Conservation (phyloP, 2,329 filamentous ascomycete genomes). For the Elsinoe batatas region DNA sequence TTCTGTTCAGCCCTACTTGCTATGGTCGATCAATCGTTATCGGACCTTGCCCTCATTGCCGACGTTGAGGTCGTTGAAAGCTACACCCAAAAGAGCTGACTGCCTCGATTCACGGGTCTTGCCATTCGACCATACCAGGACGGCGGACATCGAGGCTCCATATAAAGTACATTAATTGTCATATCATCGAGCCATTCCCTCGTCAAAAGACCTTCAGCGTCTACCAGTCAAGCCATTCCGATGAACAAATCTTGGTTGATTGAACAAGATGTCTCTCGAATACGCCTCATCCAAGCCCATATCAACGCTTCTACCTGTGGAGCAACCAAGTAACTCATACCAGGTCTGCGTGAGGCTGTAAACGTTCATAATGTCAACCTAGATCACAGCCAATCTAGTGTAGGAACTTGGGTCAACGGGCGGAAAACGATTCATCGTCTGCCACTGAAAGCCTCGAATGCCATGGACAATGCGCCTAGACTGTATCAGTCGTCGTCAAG, state of each 20-base stretch:
- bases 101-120: not conserved
- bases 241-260: not conserved
- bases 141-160: no score
- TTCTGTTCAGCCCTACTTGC: constrained; percentile 5
- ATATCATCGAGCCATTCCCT: no score
- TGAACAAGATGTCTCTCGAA: not conserved
- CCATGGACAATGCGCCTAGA: constrained; percentile 1
- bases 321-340: constrained; percentile 8
- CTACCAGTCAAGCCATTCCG: not conserved
- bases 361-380: not conserved
- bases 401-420: not conserved
- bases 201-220: no score
- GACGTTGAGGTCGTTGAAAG: not conserved
- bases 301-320: not conserved
- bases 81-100: not conserved
- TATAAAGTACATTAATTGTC: no score
- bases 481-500: not conserved
- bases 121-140: no score
- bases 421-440: constrained; percentile 1
- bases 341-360: not conserved
- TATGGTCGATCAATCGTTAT: not conserved
- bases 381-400: not conserved
- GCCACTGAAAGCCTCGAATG: constrained; percentile 10
- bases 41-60: not conserved
- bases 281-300: not conserved